Evolutionary conservation across 331 rosid genomes (phyloP).

Genomic region (Malus hybrid): DNA sequence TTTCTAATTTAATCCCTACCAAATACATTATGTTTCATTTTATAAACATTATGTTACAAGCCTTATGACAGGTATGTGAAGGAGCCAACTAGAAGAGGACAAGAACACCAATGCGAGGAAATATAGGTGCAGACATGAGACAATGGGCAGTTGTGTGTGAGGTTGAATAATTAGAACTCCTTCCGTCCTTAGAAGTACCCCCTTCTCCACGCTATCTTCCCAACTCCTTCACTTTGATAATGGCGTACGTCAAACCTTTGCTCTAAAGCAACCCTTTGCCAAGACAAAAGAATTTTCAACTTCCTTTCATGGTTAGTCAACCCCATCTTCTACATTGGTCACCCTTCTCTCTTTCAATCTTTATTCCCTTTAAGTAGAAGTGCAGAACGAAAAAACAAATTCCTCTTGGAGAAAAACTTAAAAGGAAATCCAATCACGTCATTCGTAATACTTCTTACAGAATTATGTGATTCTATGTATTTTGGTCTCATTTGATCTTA

Average conservation of each 20-base stretch:
- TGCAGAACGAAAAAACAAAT: too few relatives aligned
- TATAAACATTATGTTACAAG: background rate
- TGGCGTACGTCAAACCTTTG: constrained; percentile 10
- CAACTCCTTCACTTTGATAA: background rate
- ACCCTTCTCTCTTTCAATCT: background rate
- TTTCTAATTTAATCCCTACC: constrained; percentile 12
- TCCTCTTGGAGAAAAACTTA: background rate
- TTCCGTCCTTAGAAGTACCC: background rate
- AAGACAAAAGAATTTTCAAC: background rate
- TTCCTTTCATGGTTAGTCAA: constrained; percentile 8
- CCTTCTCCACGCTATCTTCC: background rate
- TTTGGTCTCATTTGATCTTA: background rate
- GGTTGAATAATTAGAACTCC: background rate
- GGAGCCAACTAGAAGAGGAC: constrained; percentile 34
- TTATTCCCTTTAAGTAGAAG: background rate
- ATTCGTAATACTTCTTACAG: too few relatives aligned
- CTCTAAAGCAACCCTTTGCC: constrained; percentile 15
- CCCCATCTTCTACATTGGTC: background rate
- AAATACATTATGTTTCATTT: constrained; percentile 16
- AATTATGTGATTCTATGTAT: too few relatives aligned
- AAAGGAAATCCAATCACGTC: background rate
- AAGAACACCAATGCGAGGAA: constrained; percentile 3
- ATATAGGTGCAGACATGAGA: constrained; percentile 8
- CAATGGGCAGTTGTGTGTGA: constrained; percentile 17
- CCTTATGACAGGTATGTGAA: constrained; percentile 15